phyloP scores from a whole-genome alignment of 1,284 basidiomycete species.

The Rhodotorula glutinis region DNA sequence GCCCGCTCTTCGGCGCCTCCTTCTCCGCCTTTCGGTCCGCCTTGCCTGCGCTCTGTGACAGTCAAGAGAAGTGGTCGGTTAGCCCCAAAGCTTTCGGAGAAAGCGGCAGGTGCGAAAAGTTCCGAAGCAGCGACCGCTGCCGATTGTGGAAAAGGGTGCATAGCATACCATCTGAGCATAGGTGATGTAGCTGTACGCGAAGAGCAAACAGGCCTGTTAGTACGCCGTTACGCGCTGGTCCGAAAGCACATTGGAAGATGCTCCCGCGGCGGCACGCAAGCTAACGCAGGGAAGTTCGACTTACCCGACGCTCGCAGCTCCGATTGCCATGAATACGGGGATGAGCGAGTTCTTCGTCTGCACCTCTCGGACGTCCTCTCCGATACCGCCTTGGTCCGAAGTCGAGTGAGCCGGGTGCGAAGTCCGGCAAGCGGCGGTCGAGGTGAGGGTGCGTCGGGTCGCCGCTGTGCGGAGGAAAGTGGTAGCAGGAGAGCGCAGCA shows the following conservation, averaged over 20 bases:
- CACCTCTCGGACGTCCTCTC: constrained; percentile 6
- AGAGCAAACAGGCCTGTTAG: too few relatives aligned
- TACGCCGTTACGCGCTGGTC: too few relatives aligned
- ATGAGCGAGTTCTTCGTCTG: constrained; percentile 3
- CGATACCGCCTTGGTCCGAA: not conserved
- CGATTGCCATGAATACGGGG: constrained; percentile 2
- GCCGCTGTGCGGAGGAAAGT: not conserved
- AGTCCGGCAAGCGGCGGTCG: not conserved
- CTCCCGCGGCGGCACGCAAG: too few relatives aligned
- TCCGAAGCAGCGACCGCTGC: too few relatives aligned
- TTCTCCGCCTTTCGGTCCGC: not conserved
- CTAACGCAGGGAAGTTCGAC: not conserved
- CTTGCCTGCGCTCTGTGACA: not conserved
- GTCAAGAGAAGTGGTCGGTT: not conserved
- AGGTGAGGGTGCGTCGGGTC: not conserved
- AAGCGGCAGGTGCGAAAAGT: too few relatives aligned
- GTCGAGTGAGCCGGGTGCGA: not conserved
- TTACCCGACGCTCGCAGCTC: not conserved
- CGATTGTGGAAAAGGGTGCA: too few relatives aligned
- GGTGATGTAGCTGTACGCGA: not conserved
- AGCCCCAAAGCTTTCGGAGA: not conserved
- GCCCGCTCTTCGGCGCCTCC: not conserved
- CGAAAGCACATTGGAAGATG: too few relatives aligned
- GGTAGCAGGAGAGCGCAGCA: constrained; percentile 2
- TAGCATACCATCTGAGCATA: constrained; percentile 3